These are phyloP conservation scores for Boletus speciosus DNA, from an alignment of 768 basidiomycete genomes.

Conservation along the genomic window DNA sequence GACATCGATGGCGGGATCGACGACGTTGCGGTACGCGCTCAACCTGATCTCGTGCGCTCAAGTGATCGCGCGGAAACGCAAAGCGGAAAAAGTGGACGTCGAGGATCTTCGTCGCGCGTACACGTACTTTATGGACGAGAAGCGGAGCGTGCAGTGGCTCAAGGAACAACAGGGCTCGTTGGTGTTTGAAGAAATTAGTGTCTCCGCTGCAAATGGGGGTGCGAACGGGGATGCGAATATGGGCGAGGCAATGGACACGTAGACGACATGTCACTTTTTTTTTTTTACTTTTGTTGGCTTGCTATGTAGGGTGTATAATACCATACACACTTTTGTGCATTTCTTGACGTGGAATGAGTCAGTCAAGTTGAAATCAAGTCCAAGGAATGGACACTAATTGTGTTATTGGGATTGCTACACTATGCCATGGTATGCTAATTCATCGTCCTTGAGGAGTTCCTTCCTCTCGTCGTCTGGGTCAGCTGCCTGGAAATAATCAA, in stretches of 20 bases:
- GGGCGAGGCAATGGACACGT: conserved; percentile 36
- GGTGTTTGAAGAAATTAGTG: conserved; percentile 68
- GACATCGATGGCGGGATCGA: conserved; percentile 83
- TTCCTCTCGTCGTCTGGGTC: too few species aligned
- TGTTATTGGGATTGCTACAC: too few species aligned
- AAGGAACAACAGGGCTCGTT: conserved; percentile 77
- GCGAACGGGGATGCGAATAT: conserved; percentile 31
- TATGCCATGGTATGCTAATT: too few species aligned
- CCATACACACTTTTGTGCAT: too few species aligned
- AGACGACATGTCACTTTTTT: background rate
- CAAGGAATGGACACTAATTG: too few species aligned
- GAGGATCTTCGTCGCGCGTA: conserved; percentile 85
- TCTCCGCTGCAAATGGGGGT: conserved; percentile 31
- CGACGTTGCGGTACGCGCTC: conserved; percentile 89
- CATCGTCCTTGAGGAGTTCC: too few species aligned
- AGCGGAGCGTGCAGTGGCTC: conserved; percentile 87
- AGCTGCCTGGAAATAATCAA: too few species aligned
- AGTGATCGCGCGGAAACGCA: conserved; percentile 80
- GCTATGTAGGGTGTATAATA: background rate
- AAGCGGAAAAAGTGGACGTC: conserved; percentile 74
- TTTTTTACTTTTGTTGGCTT: background rate
- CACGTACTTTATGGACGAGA: conserved; percentile 89
- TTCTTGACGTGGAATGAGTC: too few species aligned
- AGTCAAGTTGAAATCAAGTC: too few species aligned
- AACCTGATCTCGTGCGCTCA: conserved; percentile 94